phyloP scores from a whole-genome alignment of 306 rosid species.

The Datisca glomerata region DNA sequence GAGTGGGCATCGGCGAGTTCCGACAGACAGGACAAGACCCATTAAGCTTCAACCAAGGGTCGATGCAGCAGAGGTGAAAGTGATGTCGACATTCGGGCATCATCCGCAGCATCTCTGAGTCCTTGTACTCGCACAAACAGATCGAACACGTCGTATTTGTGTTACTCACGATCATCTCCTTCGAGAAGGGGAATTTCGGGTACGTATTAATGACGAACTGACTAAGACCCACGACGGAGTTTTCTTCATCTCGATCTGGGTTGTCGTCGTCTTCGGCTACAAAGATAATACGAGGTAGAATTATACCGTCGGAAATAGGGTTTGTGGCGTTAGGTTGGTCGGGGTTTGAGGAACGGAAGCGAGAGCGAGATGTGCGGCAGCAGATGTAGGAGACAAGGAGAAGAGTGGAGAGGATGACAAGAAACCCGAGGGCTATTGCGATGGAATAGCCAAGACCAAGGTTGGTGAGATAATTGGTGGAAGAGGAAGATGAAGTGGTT shows the following conservation, averaged over 20 bases:
- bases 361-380: slow-evolving; percentile 32
- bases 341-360: not conserved
- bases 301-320: slow-evolving; percentile 28
- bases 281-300: slow-evolving; percentile 64
- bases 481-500: slow-evolving; percentile 1
- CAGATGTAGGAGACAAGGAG: slow-evolving; percentile 47
- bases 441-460: slow-evolving; percentile 53
- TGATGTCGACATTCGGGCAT: slow-evolving; percentile 90
- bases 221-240: slow-evolving; percentile 39
- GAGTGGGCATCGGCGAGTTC: slow-evolving; percentile 87
- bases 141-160: slow-evolving; percentile 48
- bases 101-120: slow-evolving; percentile 81
- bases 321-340: not conserved
- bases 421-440: slow-evolving; percentile 75
- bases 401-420: slow-evolving; percentile 38
- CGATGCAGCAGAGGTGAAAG: slow-evolving; percentile 73
- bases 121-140: slow-evolving; percentile 76
- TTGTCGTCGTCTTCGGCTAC: slow-evolving; percentile 59
- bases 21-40: slow-evolving; percentile 95
- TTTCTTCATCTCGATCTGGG: slow-evolving; percentile 16
- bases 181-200: slow-evolving; percentile 45
- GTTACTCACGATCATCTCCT: slow-evolving; percentile 7
- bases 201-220: slow-evolving; percentile 63
- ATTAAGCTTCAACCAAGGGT: slow-evolving; percentile 82
- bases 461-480: slow-evolving; percentile 34